Evolutionary conservation across 495 filamentous ascomycete genomes (phyloP).

Genomic region (Hypoxylon lienhwacheense): DNA sequence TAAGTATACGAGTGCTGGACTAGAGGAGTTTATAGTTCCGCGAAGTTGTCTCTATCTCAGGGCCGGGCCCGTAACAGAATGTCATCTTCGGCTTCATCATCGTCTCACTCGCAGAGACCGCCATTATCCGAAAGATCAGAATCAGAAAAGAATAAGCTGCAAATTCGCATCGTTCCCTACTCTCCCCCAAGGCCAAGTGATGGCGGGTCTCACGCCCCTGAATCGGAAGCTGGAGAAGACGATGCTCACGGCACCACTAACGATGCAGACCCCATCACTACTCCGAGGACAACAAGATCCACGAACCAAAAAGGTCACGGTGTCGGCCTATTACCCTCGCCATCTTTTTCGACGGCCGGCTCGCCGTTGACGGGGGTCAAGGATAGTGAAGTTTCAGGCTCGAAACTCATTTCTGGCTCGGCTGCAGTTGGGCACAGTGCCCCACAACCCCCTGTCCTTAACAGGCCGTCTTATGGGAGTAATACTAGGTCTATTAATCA

Average conservation of each 20-base stretch:
- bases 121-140: slow-evolving; percentile 60
- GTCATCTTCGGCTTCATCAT: slow-evolving; percentile 37
- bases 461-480: slow-evolving; percentile 34
- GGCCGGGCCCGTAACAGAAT: slow-evolving; percentile 33
- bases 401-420: slow-evolving; percentile 48
- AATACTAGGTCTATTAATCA: slow-evolving; percentile 39
- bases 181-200: slow-evolving; percentile 49
- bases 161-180: slow-evolving; percentile 57
- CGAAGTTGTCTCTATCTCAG: slow-evolving; percentile 10
- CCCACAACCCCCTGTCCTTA: slow-evolving; percentile 39
- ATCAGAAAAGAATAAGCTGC: slow-evolving; percentile 56
- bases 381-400: slow-evolving; percentile 51
- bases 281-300: slow-evolving; percentile 25
- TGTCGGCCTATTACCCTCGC: slow-evolving; percentile 44
- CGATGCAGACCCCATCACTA: slow-evolving; percentile 15
- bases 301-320: slow-evolving; percentile 34
- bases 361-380: slow-evolving; percentile 42
- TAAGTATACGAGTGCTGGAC: slow-evolving; percentile 24
- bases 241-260: slow-evolving; percentile 7
- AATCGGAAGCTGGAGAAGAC: slow-evolving; percentile 15
- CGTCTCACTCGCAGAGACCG: slow-evolving; percentile 29
- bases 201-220: slow-evolving; percentile 24
- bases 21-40: slow-evolving; percentile 14
- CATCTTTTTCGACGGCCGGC: slow-evolving; percentile 37
- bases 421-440: slow-evolving; percentile 41